These are phyloP conservation scores for Babesia gibsoni DNA, from an alignment of 169 alveolate species.

Conservation along the genomic window DNA sequence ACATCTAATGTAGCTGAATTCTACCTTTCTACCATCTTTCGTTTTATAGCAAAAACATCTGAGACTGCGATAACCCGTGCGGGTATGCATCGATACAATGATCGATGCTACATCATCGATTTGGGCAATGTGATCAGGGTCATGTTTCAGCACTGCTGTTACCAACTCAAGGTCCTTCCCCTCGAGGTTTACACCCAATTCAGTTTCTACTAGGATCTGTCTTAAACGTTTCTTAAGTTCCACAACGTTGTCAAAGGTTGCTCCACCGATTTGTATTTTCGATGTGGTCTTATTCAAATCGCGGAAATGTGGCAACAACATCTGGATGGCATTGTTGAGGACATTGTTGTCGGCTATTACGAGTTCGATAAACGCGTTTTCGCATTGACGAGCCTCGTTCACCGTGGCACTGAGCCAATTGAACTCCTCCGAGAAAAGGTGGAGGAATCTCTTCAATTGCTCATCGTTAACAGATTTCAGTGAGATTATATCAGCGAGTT, in stretches of 20 bases:
- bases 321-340: slow-evolving; percentile 1
- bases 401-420: slow-evolving; percentile 23
- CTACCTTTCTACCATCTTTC: slow-evolving; percentile 33
- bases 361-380: slow-evolving; percentile 37
- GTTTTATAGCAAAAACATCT: slow-evolving; percentile 52
- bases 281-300: background rate
- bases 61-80: slow-evolving; percentile 42
- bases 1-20: slow-evolving; percentile 61
- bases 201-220: slow-evolving; percentile 24
- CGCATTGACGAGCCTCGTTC: slow-evolving; percentile 25
- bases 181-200: slow-evolving; percentile 25
- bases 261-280: slow-evolving; percentile 36
- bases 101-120: slow-evolving; percentile 9
- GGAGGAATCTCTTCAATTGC: background rate
- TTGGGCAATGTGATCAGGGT: slow-evolving; percentile 28
- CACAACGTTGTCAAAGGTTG: slow-evolving; percentile 22
- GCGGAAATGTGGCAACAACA: slow-evolving; percentile 29
- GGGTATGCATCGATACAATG: slow-evolving; percentile 53
- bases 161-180: slow-evolving; percentile 60
- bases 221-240: slow-evolving; percentile 43
- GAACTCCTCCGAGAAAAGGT: slow-evolving; percentile 32
- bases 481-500: slow-evolving; percentile 9
- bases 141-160: slow-evolving; percentile 34
- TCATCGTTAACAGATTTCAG: slow-evolving; percentile 4
- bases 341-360: slow-evolving; percentile 24